Evolutionary conservation across 208 protist genomes (phyloP).

Genomic region (Blastocrithidia nonstop): DNA sequence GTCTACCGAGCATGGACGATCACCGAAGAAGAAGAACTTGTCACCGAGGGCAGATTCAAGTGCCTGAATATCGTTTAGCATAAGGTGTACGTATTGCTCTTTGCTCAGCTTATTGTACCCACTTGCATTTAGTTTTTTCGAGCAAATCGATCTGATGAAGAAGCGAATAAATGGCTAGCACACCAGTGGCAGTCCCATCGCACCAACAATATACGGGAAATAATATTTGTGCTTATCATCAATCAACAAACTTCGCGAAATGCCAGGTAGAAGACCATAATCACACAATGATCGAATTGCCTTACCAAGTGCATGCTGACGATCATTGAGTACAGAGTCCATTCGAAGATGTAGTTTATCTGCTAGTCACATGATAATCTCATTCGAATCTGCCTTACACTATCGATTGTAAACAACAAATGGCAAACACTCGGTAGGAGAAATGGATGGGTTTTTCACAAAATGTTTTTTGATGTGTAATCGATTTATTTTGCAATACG

Average conservation of each 20-base stretch:
- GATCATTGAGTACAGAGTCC: constrained; percentile 16
- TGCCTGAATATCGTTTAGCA: constrained; percentile 24
- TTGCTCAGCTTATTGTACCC: constrained; percentile 17
- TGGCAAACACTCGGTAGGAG: constrained; percentile 20
- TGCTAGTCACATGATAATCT: constrained; percentile 28
- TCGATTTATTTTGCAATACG: constrained; percentile 27
- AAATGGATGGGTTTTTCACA: constrained; percentile 13
- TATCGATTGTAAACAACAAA: constrained; percentile 23
- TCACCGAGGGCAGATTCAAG: constrained; percentile 25
- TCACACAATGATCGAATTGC: constrained; percentile 18
- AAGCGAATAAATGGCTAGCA: background rate
- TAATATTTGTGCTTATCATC: constrained; percentile 6
- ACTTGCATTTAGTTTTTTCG: constrained; percentile 5
- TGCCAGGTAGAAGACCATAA: constrained; percentile 23
- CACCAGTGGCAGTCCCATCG: background rate
- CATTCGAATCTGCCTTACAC: constrained; percentile 7
- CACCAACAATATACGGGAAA: background rate
- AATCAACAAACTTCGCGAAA: constrained; percentile 20
- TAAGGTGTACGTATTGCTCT: constrained; percentile 33
- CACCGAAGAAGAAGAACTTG: constrained; percentile 22
- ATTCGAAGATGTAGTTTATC: constrained; percentile 16
- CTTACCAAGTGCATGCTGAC: constrained; percentile 23
- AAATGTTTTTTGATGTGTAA: constrained; percentile 35
- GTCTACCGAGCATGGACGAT: constrained; percentile 35
- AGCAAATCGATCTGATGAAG: background rate